Base-by-base conservation (phyloP, 345 rosid species). In the Sisymbrium irio region DNA sequence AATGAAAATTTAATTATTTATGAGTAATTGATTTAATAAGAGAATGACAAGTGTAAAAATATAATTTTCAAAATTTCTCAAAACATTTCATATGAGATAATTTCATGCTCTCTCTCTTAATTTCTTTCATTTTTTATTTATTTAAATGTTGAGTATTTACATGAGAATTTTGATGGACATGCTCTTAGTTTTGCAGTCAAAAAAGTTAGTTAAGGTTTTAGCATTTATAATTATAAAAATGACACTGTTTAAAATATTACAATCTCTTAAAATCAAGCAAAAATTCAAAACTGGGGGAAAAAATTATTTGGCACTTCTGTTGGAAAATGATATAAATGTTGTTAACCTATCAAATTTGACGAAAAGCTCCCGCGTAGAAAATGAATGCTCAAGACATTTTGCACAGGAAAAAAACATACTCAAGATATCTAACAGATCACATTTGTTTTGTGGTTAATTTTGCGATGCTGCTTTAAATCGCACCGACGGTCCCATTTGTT, bases 401-500 rank as follows among this genome's bases (percentile, higher is more conserved):
- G 30, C 28, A 20, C 14, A 19, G 5, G 4, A 9, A 49, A 19
- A 19, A 9, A 47, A 47, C 19, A 47, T 3, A 15, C 20, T 67
- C 15, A 67, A 61, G 37, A 22, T 25, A 12, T 19, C 19, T 18
- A 28, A 75, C 9, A 60, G 60, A 25, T 44, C 75, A 76, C 75
- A 76, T 76, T 76, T 76, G 44, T 62, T 76, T 50, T 7, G 54
- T 69, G 74, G 7, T 62, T 59, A 68, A 32, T 67, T 67, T 51
- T 66, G 49, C 63, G 12, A 50, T 41, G 62, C 18, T 47, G 40
- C 45, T 41, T 61, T 8, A 33, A 42, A 45, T 25, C 41, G 51
- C 70, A 69, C 79, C 70, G 79, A 69, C 75, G 79, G 65, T 62
- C 70, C 74, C 64, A 25, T 36, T 33, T 20, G 41, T 58, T n/a